Base-by-base conservation (phyloP, 768 basidiomycete species). In the Mycena venus region DNA sequence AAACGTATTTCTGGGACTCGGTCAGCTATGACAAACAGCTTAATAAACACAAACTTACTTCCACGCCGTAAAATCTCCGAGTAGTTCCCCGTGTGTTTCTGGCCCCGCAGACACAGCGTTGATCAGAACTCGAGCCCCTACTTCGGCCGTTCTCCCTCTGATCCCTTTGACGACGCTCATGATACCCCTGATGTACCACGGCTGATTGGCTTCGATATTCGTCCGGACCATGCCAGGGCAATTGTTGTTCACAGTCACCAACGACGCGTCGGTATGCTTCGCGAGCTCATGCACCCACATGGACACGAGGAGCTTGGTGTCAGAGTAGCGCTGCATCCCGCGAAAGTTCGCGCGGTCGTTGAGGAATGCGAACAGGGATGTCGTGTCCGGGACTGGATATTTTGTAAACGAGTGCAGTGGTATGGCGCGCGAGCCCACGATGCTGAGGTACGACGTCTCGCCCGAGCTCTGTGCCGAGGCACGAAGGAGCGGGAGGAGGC, bases 401-500 rank as follows among this genome's bases (percentile, higher is more conserved):
- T 60, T 53, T 27, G 44, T 42, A 60, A 66, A 73, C 2, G 40
- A 31, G 38, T 69, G 62, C 15, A 34, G 5, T 10, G 34, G n/a
- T 34, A 66, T 63, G 7, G 32, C 47, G 29, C 74, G 77, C 44
- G 74, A 76, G 23, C 69, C 69, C n/a, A 75, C 76, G 21, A 76
- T 69, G 53, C 67, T 58, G 14, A 77, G 56, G 58, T 75, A 36
- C 9, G 73, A 78, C 5, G 71, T 56, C 19, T 49, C 5, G 4
- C 59, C 42, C 27, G 61, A 62, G 3, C 19, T 62, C 47, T 76
- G 34, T 12, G 73, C 75, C 0, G 78, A 62, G 12, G 49, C 4
- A 31, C 65, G 77, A 15, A 79, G 75, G 27, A 79, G 74, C 19
- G 78, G 78, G 53, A 79, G 75, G 44, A 79, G 78, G 40, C 69